These are phyloP conservation scores for Asterochloris sp. DNA, from an alignment of 139 green algal species.

Conservation along the genomic window DNA sequence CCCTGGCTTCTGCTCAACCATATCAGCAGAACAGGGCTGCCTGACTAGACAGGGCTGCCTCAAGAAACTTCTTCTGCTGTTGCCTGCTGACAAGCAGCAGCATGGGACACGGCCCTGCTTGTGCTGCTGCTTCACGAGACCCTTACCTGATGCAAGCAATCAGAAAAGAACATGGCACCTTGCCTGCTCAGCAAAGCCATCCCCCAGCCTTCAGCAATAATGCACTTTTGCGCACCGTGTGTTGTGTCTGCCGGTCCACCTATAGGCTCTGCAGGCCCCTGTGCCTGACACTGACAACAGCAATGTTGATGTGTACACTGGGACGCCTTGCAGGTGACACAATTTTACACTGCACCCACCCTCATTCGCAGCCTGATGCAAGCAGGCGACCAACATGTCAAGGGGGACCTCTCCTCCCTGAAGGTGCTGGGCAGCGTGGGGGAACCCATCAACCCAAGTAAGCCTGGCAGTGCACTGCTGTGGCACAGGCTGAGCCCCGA, in stretches of 20 bases:
- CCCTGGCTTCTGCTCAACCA: no score
- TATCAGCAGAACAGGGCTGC: no score
- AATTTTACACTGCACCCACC: conserved; percentile 97
- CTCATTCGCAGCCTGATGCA: conserved; percentile 88
- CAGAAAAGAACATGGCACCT: no score
- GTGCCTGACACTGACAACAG: no score
- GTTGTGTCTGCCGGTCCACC: background rate
- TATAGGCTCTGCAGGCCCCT: background rate
- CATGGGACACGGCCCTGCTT: no score
- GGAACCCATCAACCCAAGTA: conserved; percentile 97
- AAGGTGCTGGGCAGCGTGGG: conserved; percentile 91
- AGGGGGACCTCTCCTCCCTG: conserved; percentile 44
- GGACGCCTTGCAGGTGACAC: conserved; percentile 41
- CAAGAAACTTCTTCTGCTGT: no score
- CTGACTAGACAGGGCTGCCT: no score
- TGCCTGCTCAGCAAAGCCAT: background rate
- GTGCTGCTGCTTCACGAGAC: no score
- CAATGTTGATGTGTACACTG: no score
- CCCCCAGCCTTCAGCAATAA: background rate
- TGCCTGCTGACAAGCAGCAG: no score
- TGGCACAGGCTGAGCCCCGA: conserved; percentile 66
- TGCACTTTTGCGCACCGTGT: background rate
- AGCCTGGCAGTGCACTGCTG: conserved; percentile 84
- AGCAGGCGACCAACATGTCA: conserved; percentile 73
- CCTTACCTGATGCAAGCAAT: no score